These are phyloP conservation scores for Pisolithus sp. DNA, from an alignment of 768 basidiomycete species.

Conservation along the genomic window DNA sequence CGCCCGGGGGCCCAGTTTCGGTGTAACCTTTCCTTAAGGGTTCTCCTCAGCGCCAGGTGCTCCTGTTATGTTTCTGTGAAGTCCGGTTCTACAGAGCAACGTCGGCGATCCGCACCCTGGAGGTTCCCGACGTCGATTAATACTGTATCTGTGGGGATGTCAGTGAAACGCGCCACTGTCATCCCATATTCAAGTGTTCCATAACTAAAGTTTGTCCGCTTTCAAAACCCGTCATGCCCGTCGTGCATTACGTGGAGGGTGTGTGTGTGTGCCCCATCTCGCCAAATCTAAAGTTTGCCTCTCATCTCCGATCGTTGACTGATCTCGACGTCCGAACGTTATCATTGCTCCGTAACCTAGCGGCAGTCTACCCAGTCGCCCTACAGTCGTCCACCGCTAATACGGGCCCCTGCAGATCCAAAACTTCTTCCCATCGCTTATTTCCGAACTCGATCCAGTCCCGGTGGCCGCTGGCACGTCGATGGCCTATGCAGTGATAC, in stretches of 20 bases:
- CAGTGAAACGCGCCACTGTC: not conserved
- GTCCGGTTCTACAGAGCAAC: slow-evolving; percentile 6
- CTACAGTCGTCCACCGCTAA: not conserved
- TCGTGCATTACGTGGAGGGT: not conserved
- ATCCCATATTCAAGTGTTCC: not conserved
- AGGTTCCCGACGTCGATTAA: slow-evolving; percentile 6
- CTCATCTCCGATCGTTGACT: slow-evolving; percentile 25
- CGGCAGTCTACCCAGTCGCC: slow-evolving; percentile 4
- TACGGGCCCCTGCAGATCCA: slow-evolving; percentile 22
- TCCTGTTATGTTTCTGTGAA: slow-evolving; percentile 10
- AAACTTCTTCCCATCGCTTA: slow-evolving; percentile 9
- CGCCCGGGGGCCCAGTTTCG: slow-evolving; percentile 20
- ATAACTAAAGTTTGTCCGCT: not conserved
- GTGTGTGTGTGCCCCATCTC: slow-evolving; percentile 6
- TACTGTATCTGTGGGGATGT: not conserved
- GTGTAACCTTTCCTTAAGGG: slow-evolving; percentile 27
- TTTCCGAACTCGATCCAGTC: too few relatives aligned
- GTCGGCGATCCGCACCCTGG: slow-evolving; percentile 23
- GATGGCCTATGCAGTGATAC: too few relatives aligned
- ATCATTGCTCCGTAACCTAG: slow-evolving; percentile 17
- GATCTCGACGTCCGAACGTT: slow-evolving; percentile 20
- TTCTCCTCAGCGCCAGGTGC: slow-evolving; percentile 20
- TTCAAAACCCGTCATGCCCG: too few relatives aligned
- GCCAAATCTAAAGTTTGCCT: slow-evolving; percentile 28
- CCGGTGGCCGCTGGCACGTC: not conserved